Base-by-base conservation (phyloP, 139 green algal species). In the Limnomonas spitsbergensis region DNA sequence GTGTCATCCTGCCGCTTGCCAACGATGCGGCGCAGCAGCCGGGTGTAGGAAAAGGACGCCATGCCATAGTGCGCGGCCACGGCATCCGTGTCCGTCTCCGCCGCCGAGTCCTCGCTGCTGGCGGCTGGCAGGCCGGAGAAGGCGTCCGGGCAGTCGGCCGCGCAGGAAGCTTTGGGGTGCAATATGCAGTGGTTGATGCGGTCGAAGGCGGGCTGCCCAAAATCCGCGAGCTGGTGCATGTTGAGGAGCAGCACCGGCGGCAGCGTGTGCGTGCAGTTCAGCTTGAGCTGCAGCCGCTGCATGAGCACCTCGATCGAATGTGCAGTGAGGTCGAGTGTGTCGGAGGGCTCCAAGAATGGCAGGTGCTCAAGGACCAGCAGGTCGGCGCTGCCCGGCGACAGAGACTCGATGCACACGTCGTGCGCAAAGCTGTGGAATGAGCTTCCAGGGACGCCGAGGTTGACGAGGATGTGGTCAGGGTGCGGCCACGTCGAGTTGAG, bases 401-500 rank as follows among this genome's bases (percentile, higher is more conserved):
- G 14, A 20, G 47, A 20, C 14, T 61, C 47, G 14, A 61, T 14
- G 20, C 47, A 61, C 14, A 61, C 20, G 47, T 20, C 47, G 14
- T 61, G 47, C 14, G 47, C 14, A 61, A 29, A 61, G 14, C 47
- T 20, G 20, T 61, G 47, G 47, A 61, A 61, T 14, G 14, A 29
- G 14, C 20, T 14, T 20, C 47, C 47, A 61, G 47, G 47, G 14
- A 61, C 20, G 20, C 47, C 47, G 14, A 61, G 14, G 56, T 70
- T 70, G 56, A 70, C 29, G 56, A 70, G 56, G 14, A 70, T 24
- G 56, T 70, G 56, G 56, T 70, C 56, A 4, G 24, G 14, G 24
- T 70, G 56, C 7, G 56, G 56, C 56, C 56, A 70, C 4, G 56
- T 70, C 7, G 56, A 35, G 29, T 70, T 70, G 56, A 70, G 27